phyloP scores from a whole-genome alignment of 768 basidiomycete genomes.

The Tricholoma flavovirens region DNA sequence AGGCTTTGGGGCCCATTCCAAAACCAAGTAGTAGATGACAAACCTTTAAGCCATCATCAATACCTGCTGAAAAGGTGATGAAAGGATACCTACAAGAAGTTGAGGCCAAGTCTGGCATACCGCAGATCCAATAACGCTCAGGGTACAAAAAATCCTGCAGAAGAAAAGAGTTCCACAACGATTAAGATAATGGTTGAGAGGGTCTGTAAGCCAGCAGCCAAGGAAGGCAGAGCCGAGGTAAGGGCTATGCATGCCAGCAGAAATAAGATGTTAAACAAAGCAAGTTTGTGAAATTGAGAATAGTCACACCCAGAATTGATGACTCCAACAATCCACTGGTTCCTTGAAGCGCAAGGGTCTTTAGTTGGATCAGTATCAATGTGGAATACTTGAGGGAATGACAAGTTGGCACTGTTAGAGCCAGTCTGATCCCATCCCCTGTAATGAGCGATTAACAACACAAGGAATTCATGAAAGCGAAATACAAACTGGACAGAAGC shows the following conservation, averaged over 20 bases:
- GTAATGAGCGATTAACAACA: neutral
- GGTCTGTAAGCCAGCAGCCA: conserved; percentile 45
- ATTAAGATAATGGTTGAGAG: conserved; percentile 56
- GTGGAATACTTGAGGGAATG: conserved; percentile 48
- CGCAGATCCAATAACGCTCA: conserved; percentile 44
- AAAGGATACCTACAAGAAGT: conserved; percentile 30
- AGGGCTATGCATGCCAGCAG: conserved; percentile 22
- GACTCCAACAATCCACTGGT: conserved; percentile 73
- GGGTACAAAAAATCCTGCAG: conserved; percentile 51
- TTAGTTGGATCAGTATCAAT: conserved; percentile 25
- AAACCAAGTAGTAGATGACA: conserved; percentile 56
- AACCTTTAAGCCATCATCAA: conserved; percentile 22
- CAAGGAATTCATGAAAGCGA: neutral
- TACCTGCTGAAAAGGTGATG: neutral
- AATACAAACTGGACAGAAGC: conserved; percentile 67
- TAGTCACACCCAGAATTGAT: conserved; percentile 55
- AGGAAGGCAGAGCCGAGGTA: conserved; percentile 42
- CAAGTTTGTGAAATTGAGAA: neutral
- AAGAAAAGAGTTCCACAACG: conserved; percentile 59
- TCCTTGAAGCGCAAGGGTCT: conserved; percentile 31
- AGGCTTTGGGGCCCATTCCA: conserved; percentile 63
- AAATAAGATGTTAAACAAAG: conserved; percentile 5
- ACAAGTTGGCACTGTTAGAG: conserved; percentile 59
- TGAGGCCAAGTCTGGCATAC: conserved; percentile 51
- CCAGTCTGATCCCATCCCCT: conserved; percentile 64